phyloP scores from a whole-genome alignment of 108 stramenopile genomes.

The Cyclotella sp. region DNA sequence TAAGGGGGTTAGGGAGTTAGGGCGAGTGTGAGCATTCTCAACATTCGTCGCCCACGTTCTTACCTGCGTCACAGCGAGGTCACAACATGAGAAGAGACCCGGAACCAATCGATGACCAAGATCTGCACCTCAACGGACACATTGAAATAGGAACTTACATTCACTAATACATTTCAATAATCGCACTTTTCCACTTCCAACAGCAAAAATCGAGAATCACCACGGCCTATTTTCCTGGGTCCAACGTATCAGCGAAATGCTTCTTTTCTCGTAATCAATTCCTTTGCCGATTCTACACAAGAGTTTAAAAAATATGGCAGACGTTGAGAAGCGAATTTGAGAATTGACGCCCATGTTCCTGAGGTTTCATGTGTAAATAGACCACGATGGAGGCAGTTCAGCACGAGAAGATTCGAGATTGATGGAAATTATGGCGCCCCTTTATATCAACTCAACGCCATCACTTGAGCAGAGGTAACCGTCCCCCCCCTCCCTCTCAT shows the following conservation, averaged over 20 bases:
- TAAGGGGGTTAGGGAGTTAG: too few species aligned
- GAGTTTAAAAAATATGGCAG: too few species aligned
- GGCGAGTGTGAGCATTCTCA: too few species aligned
- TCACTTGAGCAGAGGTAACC: neutral
- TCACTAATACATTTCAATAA: slow-evolving; percentile 2
- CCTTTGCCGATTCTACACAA: too few species aligned
- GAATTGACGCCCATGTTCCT: too few species aligned
- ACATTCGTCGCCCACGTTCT: too few species aligned
- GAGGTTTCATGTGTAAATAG: too few species aligned
- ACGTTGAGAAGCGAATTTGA: too few species aligned
- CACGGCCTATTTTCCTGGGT: neutral
- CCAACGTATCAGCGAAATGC: neutral
- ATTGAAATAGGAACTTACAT: neutral
- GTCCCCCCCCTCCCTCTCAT: neutral
- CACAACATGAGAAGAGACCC: too few species aligned
- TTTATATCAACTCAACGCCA: neutral
- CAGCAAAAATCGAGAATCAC: neutral
- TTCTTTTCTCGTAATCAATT: neutral
- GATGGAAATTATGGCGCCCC: neutral
- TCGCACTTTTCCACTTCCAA: neutral
- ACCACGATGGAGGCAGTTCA: neutral
- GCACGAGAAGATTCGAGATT: neutral
- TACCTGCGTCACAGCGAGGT: too few species aligned
- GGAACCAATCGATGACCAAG: too few species aligned
- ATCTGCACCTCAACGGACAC: too few species aligned